Evolutionary conservation across 2,329 filamentous ascomycete genomes (phyloP).

Genomic region (Botrytis galanthina): DNA sequence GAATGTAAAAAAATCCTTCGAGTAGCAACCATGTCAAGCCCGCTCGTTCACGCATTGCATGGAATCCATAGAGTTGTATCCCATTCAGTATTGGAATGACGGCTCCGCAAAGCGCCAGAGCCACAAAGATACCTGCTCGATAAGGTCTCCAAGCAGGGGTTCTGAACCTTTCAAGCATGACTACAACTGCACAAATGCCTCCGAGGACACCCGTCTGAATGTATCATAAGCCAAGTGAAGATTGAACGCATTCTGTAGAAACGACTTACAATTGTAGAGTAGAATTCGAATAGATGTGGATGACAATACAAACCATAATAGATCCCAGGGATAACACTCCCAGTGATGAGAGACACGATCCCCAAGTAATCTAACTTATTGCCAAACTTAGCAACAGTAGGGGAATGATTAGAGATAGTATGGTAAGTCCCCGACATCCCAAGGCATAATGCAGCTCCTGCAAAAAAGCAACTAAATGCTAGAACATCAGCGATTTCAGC

Average conservation of each 20-base stretch:
- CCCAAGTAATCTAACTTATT: conserved; percentile 95
- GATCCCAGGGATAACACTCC: conserved; percentile 83
- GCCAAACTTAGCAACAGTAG: conserved; percentile 72
- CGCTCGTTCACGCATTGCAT: conserved; percentile 67
- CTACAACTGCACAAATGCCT: conserved; percentile 71
- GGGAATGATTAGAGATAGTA: conserved; percentile 80
- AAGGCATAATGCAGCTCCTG: conserved; percentile 68
- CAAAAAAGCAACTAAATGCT: conserved; percentile 77
- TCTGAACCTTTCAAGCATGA: conserved; percentile 78
- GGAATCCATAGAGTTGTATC: conserved; percentile 62
- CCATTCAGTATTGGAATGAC: conserved; percentile 82
- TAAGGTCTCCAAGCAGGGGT: conserved; percentile 82
- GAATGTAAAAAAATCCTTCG: conserved; percentile 80
- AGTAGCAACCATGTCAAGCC: conserved; percentile 76
- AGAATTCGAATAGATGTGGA: conserved; percentile 62
- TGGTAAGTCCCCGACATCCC: conserved; percentile 86
- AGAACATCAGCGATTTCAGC: conserved; percentile 63
- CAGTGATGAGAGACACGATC: conserved; percentile 88
- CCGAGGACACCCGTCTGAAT: conserved; percentile 74
- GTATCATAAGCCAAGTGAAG: conserved; percentile 4
- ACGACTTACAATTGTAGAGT: conserved; percentile 53
- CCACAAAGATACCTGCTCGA: conserved; percentile 84
- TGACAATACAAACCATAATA: conserved; percentile 83
- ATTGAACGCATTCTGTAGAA: neutral
- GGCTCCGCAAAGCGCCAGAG: conserved; percentile 73